Base-by-base conservation (phyloP, 1,284 basidiomycete species). In the Austroboletus novae-zelandiae region DNA sequence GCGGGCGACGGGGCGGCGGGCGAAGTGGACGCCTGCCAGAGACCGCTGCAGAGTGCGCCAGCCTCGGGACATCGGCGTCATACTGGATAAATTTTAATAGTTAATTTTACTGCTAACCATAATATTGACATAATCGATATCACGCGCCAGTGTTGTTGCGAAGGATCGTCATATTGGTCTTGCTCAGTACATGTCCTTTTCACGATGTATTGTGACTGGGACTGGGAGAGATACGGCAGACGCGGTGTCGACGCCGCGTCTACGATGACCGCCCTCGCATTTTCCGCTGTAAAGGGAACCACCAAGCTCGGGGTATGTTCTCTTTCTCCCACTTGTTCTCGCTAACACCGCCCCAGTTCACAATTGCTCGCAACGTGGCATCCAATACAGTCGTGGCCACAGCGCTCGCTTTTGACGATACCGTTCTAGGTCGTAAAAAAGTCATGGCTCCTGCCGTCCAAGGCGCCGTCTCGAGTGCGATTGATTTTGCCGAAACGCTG, bases 401-500 rank as follows among this genome's bases (percentile, higher is more conserved):
- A 2, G 78, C 83, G 3, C 69, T 78, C 20, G 75, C 76, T 27
- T 73, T 88, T 41, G 86, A 89, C 63, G 71, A 80, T 60, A 74
- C 80, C 14, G 59, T 87, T 45, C 84, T 88, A 56, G 82, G 84
- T 49, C 81, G 83, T 15, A 71, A 65, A 39, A 68, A 76, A 35
- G 75, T 85, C 37, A 77, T 83, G 10, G 76, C 81, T 14, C 77
- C 78, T 23, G 67, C 81, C 27, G 61, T 86, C 9, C 77, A 79
- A 31, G 75, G 75, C 43, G 81, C 82, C 7, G 76, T 87, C 25
- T 75, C 79, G 8, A 76, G 76, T 27, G 82, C 76, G n/a, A 73
- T 90, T 44, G 78, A 79, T 34, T 70, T 87, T 34, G 80, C 81
- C 8, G 89, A 91, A 65, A 78, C 81, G 47, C 69, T 88, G 40